Evolutionary conservation across 75 land plant genomes (phyloP).

Genomic region (Larix kaempferi): DNA sequence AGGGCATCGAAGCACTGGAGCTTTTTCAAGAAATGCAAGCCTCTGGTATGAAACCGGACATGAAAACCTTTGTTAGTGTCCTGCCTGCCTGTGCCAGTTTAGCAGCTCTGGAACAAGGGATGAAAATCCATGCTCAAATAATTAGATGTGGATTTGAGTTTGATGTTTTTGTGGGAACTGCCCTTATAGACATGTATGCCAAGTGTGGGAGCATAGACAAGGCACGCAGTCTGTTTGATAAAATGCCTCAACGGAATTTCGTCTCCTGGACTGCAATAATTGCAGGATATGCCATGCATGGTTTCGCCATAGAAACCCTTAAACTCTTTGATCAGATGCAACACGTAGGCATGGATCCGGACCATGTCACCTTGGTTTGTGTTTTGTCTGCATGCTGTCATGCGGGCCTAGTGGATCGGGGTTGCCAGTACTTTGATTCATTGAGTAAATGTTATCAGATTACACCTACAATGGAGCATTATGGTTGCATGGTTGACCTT

Average conservation of each 20-base stretch:
- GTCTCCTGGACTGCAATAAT: background rate
- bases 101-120: background rate
- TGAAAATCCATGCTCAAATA: background rate
- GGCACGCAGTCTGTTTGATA: background rate
- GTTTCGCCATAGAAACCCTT: background rate
- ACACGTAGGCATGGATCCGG: conserved; percentile 32
- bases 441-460: conserved; percentile 24
- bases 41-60: background rate
- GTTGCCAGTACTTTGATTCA: conserved; percentile 11
- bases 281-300: background rate
- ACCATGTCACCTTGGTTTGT: conserved; percentile 10
- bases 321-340: conserved; percentile 26
- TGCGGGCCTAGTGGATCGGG: conserved; percentile 3
- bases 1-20: background rate
- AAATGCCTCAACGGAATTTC: background rate
- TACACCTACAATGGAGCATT: conserved; percentile 32
- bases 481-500: background rate
- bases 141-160: background rate
- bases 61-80: background rate
- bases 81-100: background rate
- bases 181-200: conserved; percentile 7
- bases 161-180: background rate
- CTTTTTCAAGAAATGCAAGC: background rate
- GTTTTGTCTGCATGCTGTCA: conserved; percentile 10
- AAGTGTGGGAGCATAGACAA: conserved; percentile 5